Percentiles rank a stretch among this genome's conserved stretches.
Evolutionary conservation across 257 asterid genomes (phyloP).

Genomic region (Petrea volubilis): DNA sequence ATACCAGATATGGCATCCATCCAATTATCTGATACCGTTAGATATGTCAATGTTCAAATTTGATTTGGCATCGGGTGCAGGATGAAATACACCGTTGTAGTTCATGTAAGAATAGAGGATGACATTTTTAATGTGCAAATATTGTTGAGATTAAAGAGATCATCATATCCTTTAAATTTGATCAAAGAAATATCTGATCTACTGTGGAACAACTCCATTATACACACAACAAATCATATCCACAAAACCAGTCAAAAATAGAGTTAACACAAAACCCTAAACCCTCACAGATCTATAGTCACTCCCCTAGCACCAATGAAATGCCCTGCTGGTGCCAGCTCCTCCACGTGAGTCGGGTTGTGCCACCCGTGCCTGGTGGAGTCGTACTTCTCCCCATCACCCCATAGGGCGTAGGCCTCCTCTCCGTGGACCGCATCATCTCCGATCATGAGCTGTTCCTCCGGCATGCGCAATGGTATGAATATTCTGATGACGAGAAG

Average conservation of each 20-base stretch:
- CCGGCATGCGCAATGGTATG: constrained; percentile 82
- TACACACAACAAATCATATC: constrained; percentile 23
- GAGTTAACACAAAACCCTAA: neutral
- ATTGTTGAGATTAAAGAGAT: neutral
- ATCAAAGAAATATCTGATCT: too few relatives aligned
- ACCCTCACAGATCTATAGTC: constrained; percentile 52
- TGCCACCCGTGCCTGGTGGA: constrained; percentile 65
- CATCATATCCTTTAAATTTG: neutral
- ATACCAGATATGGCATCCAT: too few relatives aligned
- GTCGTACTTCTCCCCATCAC: constrained; percentile 85
- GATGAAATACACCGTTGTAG: too few relatives aligned
- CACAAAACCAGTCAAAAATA: constrained; percentile 8
- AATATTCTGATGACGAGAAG: constrained; percentile 53
- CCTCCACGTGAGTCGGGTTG: constrained; percentile 38
- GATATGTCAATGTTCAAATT: too few relatives aligned
- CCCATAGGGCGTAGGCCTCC: constrained; percentile 94
- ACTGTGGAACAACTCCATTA: neutral
- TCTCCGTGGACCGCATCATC: constrained; percentile 95
- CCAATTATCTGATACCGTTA: too few relatives aligned
- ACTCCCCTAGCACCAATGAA: constrained; percentile 69
- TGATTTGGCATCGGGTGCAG: too few relatives aligned
- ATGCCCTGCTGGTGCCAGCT: constrained; percentile 31
- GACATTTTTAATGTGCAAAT: too few relatives aligned
- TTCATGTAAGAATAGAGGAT: too few relatives aligned
- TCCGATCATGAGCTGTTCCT: constrained; percentile 79